Base-by-base conservation (phyloP, 495 filamentous ascomycete species). In the Symbiotaphrina buchneri region DNA sequence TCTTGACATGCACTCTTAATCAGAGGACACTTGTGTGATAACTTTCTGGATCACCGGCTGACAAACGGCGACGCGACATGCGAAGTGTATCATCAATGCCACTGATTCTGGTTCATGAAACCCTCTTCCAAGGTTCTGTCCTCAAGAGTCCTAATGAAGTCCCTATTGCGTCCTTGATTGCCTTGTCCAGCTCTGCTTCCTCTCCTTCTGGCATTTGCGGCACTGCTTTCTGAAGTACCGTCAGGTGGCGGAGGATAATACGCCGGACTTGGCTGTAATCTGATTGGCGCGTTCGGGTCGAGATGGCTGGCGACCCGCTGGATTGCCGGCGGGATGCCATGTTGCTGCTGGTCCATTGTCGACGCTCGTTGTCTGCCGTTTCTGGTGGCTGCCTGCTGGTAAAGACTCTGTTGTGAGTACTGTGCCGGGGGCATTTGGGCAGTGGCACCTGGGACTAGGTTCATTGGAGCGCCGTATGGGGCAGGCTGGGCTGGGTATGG, bases 221-320 rank as follows among this genome's bases (percentile, higher is more conserved):
- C 22, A 13, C 55, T 65, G 16, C 61, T 48, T 39, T 78, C 71
- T 7, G 73, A 65, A 26, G 75, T 64, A 5, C 82, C 84, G 38
- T 93, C 87, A 2, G 79, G 67, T n/a, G 84, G 84, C 6, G 87
- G 87, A 10, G 87, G 90, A 41, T 94, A 95, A 49, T 99, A 99
- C 5, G 90, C 90, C 2, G 90, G 90, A 36, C 82, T 93, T 4
- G 90, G 90, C 46, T 99, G 90, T 23, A 93, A 50, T 27, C 90
- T 63, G 44, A 99, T 95, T 0, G 90, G 90, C 21, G 83, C 79
- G 35, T 68, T 94, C 4, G 90, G 90, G 46, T 99, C 85, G 30
- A 99, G 70, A 48, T 94, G 87, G 45, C 81, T 91, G 7, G 84
- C 84, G n/a, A 95, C 87, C 35, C 90, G 59, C 46, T 99, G 90